phyloP scores from a whole-genome alignment of 1,284 basidiomycete species.

The Moesziomyces antarcticus region DNA sequence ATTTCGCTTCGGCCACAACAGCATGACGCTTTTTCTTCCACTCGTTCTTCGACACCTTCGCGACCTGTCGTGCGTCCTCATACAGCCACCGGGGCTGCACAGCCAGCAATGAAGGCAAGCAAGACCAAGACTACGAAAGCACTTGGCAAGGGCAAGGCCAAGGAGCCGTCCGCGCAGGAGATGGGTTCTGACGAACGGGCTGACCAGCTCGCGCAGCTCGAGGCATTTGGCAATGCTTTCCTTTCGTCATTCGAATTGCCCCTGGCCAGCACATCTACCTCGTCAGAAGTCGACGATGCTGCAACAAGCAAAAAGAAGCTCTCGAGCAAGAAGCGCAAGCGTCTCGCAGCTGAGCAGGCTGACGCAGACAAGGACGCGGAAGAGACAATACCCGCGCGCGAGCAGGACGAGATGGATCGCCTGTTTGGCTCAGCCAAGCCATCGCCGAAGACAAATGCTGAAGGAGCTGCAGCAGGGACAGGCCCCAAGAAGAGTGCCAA shows the following conservation, averaged over 20 bases:
- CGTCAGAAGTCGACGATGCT: neutral
- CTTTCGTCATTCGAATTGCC: slow-evolving; percentile 37
- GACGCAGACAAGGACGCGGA: neutral
- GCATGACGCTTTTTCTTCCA: slow-evolving; percentile 11
- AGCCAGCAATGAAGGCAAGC: slow-evolving; percentile 7
- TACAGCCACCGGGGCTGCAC: neutral
- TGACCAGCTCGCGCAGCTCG: slow-evolving; percentile 35
- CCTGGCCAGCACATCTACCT: neutral
- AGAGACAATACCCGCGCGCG: slow-evolving; percentile 2
- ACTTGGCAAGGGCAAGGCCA: slow-evolving; percentile 16
- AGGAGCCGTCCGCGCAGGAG: neutral
- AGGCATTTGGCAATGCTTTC: slow-evolving; percentile 43
- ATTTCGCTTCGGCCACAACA: slow-evolving; percentile 5
- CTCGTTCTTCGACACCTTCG: neutral
- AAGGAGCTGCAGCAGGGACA: neutral
- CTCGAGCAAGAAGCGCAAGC: slow-evolving; percentile 37
- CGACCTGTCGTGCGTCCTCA: neutral
- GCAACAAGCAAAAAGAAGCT: slow-evolving; percentile 13
- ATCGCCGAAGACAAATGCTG: neutral
- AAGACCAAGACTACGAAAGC: neutral
- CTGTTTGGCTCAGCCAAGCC: slow-evolving; percentile 22
- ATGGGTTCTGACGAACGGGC: slow-evolving; percentile 9
- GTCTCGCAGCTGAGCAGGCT: slow-evolving; percentile 18
- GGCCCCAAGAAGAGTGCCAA: slow-evolving; percentile 17
- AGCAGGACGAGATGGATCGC: slow-evolving; percentile 36